Conservation (phyloP, 345 rosid genomes). For the Brassica cretica region DNA sequence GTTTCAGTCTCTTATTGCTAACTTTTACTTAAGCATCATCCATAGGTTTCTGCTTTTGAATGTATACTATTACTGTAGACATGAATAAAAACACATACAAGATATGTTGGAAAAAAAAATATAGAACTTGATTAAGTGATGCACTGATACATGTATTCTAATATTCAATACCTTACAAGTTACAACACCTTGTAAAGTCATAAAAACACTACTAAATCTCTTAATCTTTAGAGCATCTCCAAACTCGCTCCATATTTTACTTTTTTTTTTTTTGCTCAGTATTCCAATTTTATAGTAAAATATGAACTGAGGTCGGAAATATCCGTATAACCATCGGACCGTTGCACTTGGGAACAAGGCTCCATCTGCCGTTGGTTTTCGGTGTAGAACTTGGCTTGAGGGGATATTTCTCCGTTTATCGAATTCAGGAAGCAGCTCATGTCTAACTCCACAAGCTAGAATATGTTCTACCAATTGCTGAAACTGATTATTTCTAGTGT, state of each 20-base stretch:
- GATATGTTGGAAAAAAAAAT: slow-evolving; percentile 5
- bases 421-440: slow-evolving; percentile 40
- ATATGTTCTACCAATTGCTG: slow-evolving; percentile 35
- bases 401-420: slow-evolving; percentile 10
- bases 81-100: slow-evolving; percentile 24
- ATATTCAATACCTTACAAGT: slow-evolving; percentile 1
- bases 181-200: slow-evolving; percentile 11
- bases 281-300: too few relatives aligned
- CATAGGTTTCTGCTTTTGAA: slow-evolving; percentile 23
- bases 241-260: too few relatives aligned
- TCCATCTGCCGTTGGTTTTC: slow-evolving; percentile 38
- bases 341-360: slow-evolving; percentile 39
- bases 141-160: slow-evolving; percentile 9
- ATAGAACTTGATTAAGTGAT: slow-evolving; percentile 10
- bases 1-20: not conserved
- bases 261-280: too few relatives aligned
- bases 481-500: slow-evolving; percentile 2
- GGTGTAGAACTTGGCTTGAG: slow-evolving; percentile 29
- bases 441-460: slow-evolving; percentile 30
- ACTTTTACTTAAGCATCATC: not conserved
- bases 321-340: slow-evolving; percentile 12
- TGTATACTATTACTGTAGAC: slow-evolving; percentile 26
- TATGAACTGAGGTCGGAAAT: too few relatives aligned
- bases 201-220: too few relatives aligned
- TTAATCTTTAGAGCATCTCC: too few relatives aligned